Conservation (phyloP, 768 basidiomycete species). For the Guyanaporus albipodus region DNA sequence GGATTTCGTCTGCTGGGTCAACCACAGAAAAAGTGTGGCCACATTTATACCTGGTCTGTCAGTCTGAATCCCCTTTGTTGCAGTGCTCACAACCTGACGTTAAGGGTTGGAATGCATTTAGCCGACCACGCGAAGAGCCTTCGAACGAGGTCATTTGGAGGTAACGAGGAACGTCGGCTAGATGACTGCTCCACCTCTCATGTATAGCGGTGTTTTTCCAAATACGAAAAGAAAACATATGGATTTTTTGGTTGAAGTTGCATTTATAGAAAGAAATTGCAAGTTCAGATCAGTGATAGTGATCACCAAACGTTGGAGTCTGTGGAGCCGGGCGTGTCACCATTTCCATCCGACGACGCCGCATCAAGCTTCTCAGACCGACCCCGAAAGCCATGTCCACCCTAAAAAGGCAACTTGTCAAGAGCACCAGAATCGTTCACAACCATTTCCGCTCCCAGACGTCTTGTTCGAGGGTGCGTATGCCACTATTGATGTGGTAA, state of each 20-base stretch:
- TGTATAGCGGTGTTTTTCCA: not conserved
- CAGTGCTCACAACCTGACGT: slow-evolving; percentile 21
- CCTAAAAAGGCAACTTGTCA: slow-evolving; percentile 17
- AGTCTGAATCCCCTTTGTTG: slow-evolving; percentile 6
- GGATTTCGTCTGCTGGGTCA: slow-evolving; percentile 12
- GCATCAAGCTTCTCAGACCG: no score
- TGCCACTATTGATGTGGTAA: not conserved
- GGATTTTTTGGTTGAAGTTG: not conserved
- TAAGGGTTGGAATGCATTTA: slow-evolving; percentile 22
- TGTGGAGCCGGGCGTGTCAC: slow-evolving; percentile 6
- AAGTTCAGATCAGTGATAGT: no score
- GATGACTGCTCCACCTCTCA: slow-evolving; percentile 12
- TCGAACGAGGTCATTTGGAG: not conserved
- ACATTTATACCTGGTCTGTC: slow-evolving; percentile 22
- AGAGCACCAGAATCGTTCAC: slow-evolving; percentile 11
- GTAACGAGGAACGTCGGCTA: slow-evolving; percentile 7
- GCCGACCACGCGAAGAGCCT: not conserved
- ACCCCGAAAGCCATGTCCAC: not conserved
- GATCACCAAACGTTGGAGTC: not conserved
- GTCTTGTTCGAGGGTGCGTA: slow-evolving; percentile 8
- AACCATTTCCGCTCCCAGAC: slow-evolving; percentile 14
- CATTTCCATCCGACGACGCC: no score
- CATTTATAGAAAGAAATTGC: no score
- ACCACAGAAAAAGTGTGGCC: not conserved
- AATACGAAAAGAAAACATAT: not conserved